phyloP scores from a whole-genome alignment of 108 stramenopile genomes.

The Nitzschia sp. region DNA sequence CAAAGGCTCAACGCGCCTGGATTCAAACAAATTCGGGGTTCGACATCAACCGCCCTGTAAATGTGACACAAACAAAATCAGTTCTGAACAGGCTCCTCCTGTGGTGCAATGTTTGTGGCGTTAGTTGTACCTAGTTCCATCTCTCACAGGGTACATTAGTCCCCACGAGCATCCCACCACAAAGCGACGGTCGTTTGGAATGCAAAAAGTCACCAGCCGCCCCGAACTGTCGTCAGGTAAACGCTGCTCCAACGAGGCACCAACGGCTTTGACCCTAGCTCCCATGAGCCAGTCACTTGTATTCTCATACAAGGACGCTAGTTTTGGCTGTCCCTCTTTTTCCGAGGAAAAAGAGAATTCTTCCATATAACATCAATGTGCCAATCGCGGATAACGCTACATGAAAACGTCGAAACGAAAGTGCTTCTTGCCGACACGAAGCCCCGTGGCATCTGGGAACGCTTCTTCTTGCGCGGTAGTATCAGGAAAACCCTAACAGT shows the following conservation, averaged over 20 bases:
- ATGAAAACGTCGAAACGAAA: not conserved
- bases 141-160: slow-evolving; percentile 27
- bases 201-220: slow-evolving; percentile 1
- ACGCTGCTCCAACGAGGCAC: slow-evolving; percentile 1
- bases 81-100: too few relatives aligned
- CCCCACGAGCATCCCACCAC: slow-evolving; percentile 26
- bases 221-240: not conserved
- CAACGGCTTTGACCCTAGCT: slow-evolving; percentile 34
- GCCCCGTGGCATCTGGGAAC: not conserved
- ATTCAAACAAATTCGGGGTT: too few relatives aligned
- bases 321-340: slow-evolving; percentile 16
- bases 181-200: not conserved
- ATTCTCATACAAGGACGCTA: slow-evolving; percentile 7
- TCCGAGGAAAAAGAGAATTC: not conserved
- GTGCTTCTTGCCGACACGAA: not conserved
- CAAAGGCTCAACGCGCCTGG: too few relatives aligned
- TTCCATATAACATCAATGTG: not conserved
- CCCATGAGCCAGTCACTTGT: slow-evolving; percentile 33
- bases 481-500: too few relatives aligned
- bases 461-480: slow-evolving; percentile 35
- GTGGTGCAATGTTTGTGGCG: slow-evolving; percentile 41
- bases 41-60: too few relatives aligned
- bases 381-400: not conserved
- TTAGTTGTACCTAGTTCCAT: slow-evolving; percentile 22
- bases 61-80: too few relatives aligned